A percentile compares a stretch with the other conserved stretches of the same genome.
Evolutionary conservation across 2,329 filamentous ascomycete genomes (phyloP).

Genomic region (Aspergillus sp.): DNA sequence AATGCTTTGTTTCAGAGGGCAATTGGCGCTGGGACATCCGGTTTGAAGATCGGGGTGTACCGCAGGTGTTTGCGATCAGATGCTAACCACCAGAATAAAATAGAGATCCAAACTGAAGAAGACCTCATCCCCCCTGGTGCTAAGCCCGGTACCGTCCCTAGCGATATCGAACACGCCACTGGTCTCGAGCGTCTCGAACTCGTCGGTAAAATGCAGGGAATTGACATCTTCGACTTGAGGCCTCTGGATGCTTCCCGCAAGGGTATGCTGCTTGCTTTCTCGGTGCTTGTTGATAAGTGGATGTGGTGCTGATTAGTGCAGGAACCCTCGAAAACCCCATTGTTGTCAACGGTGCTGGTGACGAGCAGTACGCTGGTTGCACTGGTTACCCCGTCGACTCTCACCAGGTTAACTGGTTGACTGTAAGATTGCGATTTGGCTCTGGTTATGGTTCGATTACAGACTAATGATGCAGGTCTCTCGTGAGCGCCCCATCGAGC

Average conservation of each 20-base stretch:
- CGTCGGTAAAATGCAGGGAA: constrained; percentile 97
- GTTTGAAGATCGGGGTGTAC: constrained; percentile 7
- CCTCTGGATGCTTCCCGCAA: constrained; percentile 84
- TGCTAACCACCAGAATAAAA: not conserved
- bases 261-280: constrained; percentile 49
- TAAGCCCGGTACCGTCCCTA: constrained; percentile 73
- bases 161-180: constrained; percentile 90
- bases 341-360: constrained; percentile 79
- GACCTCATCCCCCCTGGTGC: constrained; percentile 85
- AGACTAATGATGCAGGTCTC: constrained; percentile 53
- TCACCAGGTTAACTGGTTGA: constrained; percentile 84
- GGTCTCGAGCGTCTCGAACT: constrained; percentile 98
- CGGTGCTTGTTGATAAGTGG: not conserved
- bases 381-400: constrained; percentile 90
- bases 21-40: constrained; percentile 1
- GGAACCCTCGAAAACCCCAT: constrained; percentile 88
- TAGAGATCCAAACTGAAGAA: constrained; percentile 75
- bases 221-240: constrained; percentile 97
- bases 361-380: constrained; percentile 96
- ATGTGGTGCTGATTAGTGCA: constrained; percentile 29
- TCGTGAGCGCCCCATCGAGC: constrained; percentile 83
- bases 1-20: not conserved
- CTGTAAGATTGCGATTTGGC: constrained; percentile 49
- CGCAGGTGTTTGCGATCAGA: constrained; percentile 16
- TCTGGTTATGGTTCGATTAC: not conserved